Evolutionary conservation across 192 early-diverging fungal species (phyloP).

Genomic region (Coemansia sp.): DNA sequence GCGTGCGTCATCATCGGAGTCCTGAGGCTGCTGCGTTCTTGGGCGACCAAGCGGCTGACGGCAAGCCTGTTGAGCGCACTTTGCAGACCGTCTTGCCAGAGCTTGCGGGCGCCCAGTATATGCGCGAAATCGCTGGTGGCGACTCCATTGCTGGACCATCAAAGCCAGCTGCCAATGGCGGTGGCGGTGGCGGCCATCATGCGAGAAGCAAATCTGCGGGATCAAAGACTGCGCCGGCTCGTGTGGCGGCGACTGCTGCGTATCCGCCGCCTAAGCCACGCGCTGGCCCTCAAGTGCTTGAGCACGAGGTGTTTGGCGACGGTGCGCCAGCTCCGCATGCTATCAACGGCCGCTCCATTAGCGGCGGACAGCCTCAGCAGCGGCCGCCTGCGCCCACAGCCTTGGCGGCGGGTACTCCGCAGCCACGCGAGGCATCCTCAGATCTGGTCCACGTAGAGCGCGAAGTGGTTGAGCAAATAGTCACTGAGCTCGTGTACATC

Average conservation of each 20-base stretch:
- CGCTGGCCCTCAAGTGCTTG: constrained; percentile 40
- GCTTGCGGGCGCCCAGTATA: constrained; percentile 36
- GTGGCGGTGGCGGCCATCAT: neutral
- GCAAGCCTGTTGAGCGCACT: constrained; percentile 11
- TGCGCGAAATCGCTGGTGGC: constrained; percentile 32
- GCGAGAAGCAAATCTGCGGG: neutral
- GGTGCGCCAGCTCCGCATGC: neutral
- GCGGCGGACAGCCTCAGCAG: neutral
- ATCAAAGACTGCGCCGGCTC: neutral
- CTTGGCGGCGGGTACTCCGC: neutral
- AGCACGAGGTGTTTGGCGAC: constrained; percentile 43
- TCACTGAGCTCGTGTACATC: constrained; percentile 86
- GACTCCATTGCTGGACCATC: neutral
- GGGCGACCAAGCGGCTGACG: constrained; percentile 44
- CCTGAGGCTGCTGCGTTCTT: constrained; percentile 18
- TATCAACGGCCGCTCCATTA: neutral
- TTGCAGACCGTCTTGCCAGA: constrained; percentile 33
- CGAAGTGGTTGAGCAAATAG: constrained; percentile 51
- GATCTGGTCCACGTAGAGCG: constrained; percentile 24
- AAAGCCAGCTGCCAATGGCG: neutral
- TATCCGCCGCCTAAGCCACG: constrained; percentile 31
- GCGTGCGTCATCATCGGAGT: neutral
- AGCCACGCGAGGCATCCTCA: neutral
- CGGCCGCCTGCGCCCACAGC: constrained; percentile 13
- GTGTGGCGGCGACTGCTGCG: neutral